Base-by-base conservation (phyloP, 2,329 filamentous ascomycete species). In the Alternaria sp. region DNA sequence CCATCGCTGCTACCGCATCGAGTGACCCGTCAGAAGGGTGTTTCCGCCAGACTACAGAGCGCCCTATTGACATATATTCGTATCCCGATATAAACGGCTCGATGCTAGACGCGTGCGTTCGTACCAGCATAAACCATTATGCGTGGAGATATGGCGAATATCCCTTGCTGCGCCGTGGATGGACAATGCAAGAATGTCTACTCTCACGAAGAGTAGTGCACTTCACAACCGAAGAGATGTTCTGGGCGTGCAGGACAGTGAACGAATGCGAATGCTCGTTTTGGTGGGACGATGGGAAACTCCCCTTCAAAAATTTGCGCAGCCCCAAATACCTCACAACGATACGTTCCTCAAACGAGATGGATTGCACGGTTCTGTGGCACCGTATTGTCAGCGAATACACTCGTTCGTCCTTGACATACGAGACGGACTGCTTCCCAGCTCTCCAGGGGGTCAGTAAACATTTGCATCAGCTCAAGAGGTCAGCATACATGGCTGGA, bases 171-270 rank as follows among this genome's bases (percentile, higher is more conserved):
- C 6, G 13, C 8, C 56, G 56, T 24, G 56, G 29, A 1, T 59
- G 57, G 57, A 36, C 49, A 13, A 5, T 53, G 1, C 57, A 60
- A 56, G 57, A 60, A 31, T 54, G 53, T 3, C n/a, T 60, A 2
- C 36, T 60, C 0, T 56, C 57, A 14, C 36, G 13, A 3, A 33
- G 57, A 3, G 8, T 48, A 2, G 4, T 60, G 11, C 46, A 60
- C 13, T 60, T 56, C 21, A 40, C 49, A 2, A n/a, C 52, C 2
- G 34, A 52, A 4, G 57, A 60, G 11, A 36, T 57, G n/a, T 23
- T 59, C 5, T 59, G 56, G 51, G 40, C 54, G 11, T 59, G 56
- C 28, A 56, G 33, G 24, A 54, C 51, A 2, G 29, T 21, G 7
- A 31, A 36, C 13, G 4, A 39, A 33, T 54, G 37, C 33, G 42